Base-by-base conservation (phyloP, 768 basidiomycete genomes). In the Trametes sanguinea region DNA sequence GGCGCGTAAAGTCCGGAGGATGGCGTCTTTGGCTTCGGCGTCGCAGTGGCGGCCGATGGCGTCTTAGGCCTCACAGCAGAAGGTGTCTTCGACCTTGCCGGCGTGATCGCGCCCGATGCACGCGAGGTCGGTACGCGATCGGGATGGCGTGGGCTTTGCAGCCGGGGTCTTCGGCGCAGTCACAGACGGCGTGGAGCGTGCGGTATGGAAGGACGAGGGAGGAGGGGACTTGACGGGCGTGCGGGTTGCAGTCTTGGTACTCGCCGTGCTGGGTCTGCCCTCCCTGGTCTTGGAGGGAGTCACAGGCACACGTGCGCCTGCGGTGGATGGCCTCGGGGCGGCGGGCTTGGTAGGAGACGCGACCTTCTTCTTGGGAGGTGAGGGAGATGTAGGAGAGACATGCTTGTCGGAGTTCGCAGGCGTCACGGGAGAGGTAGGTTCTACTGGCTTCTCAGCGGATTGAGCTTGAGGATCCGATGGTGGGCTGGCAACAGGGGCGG, bases 1-100 rank as follows among this genome's bases (percentile, higher is more conserved):
- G 92, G 92, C 6, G 92, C 90, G 68, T 88, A 92, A 22, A 92
- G 72, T 11, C 89, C 86, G 2, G 84, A 77, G 5, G 85, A 82
- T 2, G 87, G 85, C 0, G 86, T 17, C 74, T 87, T 89, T 14
- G 87, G 80, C 57, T 82, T 64, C 32, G 69, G 7, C 27, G 60
- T 52, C 46, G 66, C 30, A 3, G 66, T 30, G 6, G 63, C 63
- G 50, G 68, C 33, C 22, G 70, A 65, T 27, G 69, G 69, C 1
- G 69, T 70, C 66, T 69, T 71, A 3, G 69, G 33, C 5, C 54
- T 67, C n/a, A 55, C 13, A 11, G 39, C 48, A 3, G 69, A 59
- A 8, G 75, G 74, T 1, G 76, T 73, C 63, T 71, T 71, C 33
- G 74, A 65, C 13, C 73, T 66, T 27, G 67, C 58, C 4, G 67